Base-by-base conservation (phyloP, 1,139 yeast species). In the Yamadazyma oceani region DNA sequence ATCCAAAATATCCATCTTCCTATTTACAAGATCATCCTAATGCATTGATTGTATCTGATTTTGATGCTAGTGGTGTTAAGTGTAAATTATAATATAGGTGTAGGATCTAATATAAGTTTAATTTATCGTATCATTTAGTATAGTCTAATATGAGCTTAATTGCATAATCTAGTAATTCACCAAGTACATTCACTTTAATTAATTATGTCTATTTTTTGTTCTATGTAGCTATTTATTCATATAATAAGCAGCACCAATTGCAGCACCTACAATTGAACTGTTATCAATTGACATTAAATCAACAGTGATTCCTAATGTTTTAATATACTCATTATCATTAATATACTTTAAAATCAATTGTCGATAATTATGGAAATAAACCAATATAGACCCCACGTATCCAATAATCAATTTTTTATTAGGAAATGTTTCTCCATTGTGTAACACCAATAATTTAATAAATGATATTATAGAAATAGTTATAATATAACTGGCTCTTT, bases 251-350 rank as follows among this genome's bases (percentile, higher is more conserved):
- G 76, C 76, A 10, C 75, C 75, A 36, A 71, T 70, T 19, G 77
- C 76, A 33, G 76, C 73, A 4, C 77, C 77, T 25, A 69, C 64
- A 26, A 71, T 59, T 13, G 75, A 69, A 49, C 75, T 69, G 44
- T 71, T 56, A 25, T 65, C 69, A 37, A 71, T 61, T 39, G 61
- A 55, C 50, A 60, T 62, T 42, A 71, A 66, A 36, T 66, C 69
- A 26, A 71, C 65, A 12, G 50, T 47, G 21, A 66, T 48, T n/a
- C 54, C 58, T 52, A 60, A 44, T 4, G 47, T 46, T 35, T 46
- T 43, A n/a, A 65, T 54, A 17, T 53, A 59, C 7, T 55, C 57
- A 44, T 61, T 54, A 6, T 48, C 53, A 43, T 69, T 68, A 26
- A 69, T 60, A 40, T 44, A 60, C 26, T 53, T 41, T 36, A 57